Evolutionary conservation across 306 rosid species (phyloP).

Genomic region (Cotoneaster glaucophyllus): DNA sequence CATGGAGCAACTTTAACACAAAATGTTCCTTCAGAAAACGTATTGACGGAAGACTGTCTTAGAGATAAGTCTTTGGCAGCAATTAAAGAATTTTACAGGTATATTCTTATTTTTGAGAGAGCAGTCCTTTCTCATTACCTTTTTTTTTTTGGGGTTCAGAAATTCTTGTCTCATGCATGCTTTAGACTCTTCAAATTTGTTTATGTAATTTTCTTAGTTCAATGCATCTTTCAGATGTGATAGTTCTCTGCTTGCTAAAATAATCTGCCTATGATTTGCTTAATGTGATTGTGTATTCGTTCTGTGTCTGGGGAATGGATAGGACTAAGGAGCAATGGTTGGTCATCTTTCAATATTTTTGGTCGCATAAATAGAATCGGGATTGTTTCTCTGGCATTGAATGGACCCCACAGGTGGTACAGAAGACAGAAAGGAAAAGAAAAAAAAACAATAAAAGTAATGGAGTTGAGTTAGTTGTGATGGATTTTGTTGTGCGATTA

Average conservation of each 20-base stretch:
- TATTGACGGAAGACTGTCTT: slow-evolving; percentile 46
- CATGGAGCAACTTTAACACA: slow-evolving; percentile 38
- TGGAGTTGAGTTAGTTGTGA: not conserved
- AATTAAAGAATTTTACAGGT: slow-evolving; percentile 93
- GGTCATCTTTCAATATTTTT: not conserved
- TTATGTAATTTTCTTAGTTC: not conserved
- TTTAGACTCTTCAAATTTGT: not conserved
- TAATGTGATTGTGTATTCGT: not conserved
- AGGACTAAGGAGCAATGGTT: not conserved
- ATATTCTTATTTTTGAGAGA: not conserved
- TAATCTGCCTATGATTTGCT: not conserved
- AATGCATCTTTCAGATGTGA: not conserved
- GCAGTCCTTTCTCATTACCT: not conserved
- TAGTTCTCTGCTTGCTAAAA: not conserved
- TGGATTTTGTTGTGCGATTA: not conserved
- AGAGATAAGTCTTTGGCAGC: slow-evolving; percentile 59
- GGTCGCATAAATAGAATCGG: not conserved
- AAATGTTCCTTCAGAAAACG: slow-evolving; percentile 35
- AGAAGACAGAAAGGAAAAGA: not conserved
- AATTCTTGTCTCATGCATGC: not conserved
- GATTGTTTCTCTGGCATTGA: not conserved
- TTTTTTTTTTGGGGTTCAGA: not conserved
- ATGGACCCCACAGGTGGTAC: not conserved
- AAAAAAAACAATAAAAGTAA: not conserved
- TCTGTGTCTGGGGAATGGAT: not conserved